These are phyloP conservation scores for Ulvella scutata DNA, from an alignment of 139 green algal species.

Conservation along the genomic window DNA sequence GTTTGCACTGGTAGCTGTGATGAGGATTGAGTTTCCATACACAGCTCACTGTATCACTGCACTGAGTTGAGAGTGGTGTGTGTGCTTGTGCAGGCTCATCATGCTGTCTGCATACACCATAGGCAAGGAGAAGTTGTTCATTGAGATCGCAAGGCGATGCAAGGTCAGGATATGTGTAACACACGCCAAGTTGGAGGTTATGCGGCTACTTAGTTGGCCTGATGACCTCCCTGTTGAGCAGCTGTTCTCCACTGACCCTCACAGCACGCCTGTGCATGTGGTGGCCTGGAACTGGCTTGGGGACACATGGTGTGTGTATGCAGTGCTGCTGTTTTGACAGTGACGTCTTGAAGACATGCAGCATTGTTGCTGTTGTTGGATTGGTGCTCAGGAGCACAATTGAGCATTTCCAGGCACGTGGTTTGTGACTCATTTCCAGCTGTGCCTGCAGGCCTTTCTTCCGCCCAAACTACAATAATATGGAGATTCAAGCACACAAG, in stretches of 20 bases:
- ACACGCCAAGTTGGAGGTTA: conserved; percentile 38
- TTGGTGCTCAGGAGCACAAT: too few relatives aligned
- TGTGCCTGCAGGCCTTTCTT: conserved; percentile 94
- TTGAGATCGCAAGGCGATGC: conserved; percentile 27
- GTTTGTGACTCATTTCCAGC: too few relatives aligned
- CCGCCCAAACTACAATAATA: conserved; percentile 69
- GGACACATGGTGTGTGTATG: conserved; percentile 7
- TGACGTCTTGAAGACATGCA: too few relatives aligned
- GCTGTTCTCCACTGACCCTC: conserved; percentile 14
- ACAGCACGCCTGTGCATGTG: conserved; percentile 23
- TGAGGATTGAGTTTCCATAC: too few relatives aligned
- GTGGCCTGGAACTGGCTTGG: conserved; percentile 40
- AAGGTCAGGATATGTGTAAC: conserved; percentile 31
- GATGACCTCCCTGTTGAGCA: neutral
- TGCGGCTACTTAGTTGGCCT: conserved; percentile 27
- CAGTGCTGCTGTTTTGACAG: too few relatives aligned
- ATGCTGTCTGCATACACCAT: conserved; percentile 58
- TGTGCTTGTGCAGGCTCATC: conserved; percentile 22
- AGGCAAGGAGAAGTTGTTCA: conserved; percentile 66
- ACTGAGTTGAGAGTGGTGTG: neutral
- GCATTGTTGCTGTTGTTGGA: too few relatives aligned
- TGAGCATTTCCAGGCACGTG: too few relatives aligned
- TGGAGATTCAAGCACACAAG: conserved; percentile 26
- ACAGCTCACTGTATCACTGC: too few relatives aligned
- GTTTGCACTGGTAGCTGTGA: neutral